Evolutionary conservation across 139 green algal genomes (phyloP).

Genomic region (Micromonas pusilla): DNA sequence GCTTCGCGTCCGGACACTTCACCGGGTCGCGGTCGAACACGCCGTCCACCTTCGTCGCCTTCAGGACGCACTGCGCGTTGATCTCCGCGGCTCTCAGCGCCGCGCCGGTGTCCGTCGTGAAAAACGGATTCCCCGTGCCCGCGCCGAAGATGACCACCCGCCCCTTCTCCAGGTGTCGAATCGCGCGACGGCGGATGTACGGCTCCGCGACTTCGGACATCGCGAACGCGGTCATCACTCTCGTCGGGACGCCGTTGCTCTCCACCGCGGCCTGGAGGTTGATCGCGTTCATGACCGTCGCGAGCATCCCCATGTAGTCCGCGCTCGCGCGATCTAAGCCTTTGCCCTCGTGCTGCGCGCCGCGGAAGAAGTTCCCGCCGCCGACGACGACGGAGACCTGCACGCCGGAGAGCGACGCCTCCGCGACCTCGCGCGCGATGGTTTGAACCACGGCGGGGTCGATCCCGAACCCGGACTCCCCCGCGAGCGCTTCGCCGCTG

Average conservation of each 20-base stretch:
- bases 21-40: conserved; percentile 87
- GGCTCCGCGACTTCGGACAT: conserved; percentile 94
- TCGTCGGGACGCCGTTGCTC: conserved; percentile 53
- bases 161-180: conserved; percentile 86
- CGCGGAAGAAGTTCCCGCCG: conserved; percentile 93
- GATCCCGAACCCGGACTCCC: conserved; percentile 69
- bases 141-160: conserved; percentile 95
- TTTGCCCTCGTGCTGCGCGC: conserved; percentile 58
- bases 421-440: conserved; percentile 77
- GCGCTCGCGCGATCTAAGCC: conserved; percentile 84
- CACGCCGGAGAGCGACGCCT: conserved; percentile 48
- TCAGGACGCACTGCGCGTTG: conserved; percentile 62
- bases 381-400: conserved; percentile 89
- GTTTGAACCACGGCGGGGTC: conserved; percentile 71
- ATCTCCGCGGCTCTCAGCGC: conserved; percentile 93
- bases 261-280: conserved; percentile 72
- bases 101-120: conserved; percentile 95
- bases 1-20: conserved; percentile 56
- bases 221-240: conserved; percentile 89
- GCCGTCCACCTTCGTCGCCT: conserved; percentile 96
- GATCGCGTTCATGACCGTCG: conserved; percentile 96
- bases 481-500: conserved; percentile 86
- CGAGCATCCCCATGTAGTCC: conserved; percentile 97
- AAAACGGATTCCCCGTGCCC: conserved; percentile 95
- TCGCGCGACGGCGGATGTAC: conserved; percentile 88